Evolutionary conservation across 768 basidiomycete genomes (phyloP), one percentile per base, ranked within the genome.

Genomic region (Mycena vulgaris): DNA sequence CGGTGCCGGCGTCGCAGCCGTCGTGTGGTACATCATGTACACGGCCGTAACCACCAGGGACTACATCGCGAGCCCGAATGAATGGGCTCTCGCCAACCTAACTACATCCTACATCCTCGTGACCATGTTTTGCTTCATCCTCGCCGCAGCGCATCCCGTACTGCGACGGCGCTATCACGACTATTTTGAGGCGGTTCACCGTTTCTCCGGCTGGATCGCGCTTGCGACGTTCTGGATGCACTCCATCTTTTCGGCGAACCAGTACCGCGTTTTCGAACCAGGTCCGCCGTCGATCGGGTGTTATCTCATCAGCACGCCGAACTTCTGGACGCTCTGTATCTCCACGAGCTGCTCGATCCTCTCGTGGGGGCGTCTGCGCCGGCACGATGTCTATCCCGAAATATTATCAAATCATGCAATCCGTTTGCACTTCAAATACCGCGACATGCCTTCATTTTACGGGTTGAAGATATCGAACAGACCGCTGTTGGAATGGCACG

Each of bases 191-290:
- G 82, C 83, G n/a, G 79, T 80, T 13, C 89, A 89, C 75, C 85
- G 88, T 28, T 88, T 87, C 75, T 78, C 86, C 16, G 89, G 88
- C 13, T 89, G 88, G 88, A 77, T 81, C n/a, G 85, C 87, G 0
- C 81, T 86, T 2, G 79, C 83, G 42, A 79, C 86, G 14, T 87
- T 89, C 57, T 89, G 88, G 88, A 79, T 77, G 28, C 88, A 81
- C 68, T 80, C 79, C 11, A 74, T 80, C 42, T 79, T 81, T 39
- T 71, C 77, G 30, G 79, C 78, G 21, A 76, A 76, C 23, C 64
- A 70, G 28, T 66, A 70, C 60, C 78, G 84, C 80, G 78, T 71
- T 72, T 77, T 85, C 60, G 72, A 83, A 5, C 76, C 82, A 5
- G 69, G 83, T 33, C 78, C 81, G 49, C 75, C 76, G 76, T 57